Conservation (phyloP, 805 yeast genomes). For the Lachancea dasiensis region DNA sequence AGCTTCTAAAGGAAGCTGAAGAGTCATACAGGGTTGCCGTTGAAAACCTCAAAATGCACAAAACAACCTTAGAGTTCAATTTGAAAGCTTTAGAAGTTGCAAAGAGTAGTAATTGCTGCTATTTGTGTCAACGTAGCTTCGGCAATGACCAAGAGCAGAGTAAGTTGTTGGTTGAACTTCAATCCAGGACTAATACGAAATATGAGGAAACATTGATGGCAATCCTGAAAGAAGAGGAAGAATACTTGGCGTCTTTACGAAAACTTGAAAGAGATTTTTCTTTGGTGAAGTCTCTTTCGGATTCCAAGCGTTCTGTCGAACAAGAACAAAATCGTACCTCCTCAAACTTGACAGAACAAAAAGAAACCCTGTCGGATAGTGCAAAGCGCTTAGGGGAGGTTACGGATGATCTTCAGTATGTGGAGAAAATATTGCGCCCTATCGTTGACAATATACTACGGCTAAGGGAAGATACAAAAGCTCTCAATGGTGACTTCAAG, state of each 20-base stretch:
- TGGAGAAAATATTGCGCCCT: conserved; percentile 26
- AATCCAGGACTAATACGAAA: conserved; percentile 29
- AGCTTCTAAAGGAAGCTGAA: conserved; percentile 49
- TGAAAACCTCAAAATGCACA: conserved; percentile 61
- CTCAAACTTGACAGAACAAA: conserved; percentile 2
- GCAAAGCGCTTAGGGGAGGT: conserved; percentile 25
- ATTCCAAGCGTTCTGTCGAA: conserved; percentile 10
- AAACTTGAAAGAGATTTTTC: conserved; percentile 22
- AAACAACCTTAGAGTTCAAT: conserved; percentile 66
- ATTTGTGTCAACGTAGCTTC: conserved; percentile 67
- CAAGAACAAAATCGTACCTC: conserved; percentile 8
- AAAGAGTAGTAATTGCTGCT: conserved; percentile 50
- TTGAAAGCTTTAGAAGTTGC: conserved; percentile 63
- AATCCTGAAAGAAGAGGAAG: conserved; percentile 32
- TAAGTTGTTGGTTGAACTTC: conserved; percentile 27
- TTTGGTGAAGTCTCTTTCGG: conserved; percentile 8
- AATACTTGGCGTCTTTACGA: conserved; percentile 23
- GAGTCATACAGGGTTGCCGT: conserved; percentile 53
- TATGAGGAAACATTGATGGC: conserved; percentile 32
- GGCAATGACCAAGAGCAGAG: conserved; percentile 32
- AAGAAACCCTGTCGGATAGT: conserved; percentile 21
- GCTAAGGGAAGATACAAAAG: conserved; percentile 21
- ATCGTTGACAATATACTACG: conserved; percentile 26
- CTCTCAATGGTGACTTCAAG: conserved; percentile 18
- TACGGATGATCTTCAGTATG: conserved; percentile 15